Conservation (phyloP, 176 grass and related monocot genomes). For the Hordeum marinum region DNA sequence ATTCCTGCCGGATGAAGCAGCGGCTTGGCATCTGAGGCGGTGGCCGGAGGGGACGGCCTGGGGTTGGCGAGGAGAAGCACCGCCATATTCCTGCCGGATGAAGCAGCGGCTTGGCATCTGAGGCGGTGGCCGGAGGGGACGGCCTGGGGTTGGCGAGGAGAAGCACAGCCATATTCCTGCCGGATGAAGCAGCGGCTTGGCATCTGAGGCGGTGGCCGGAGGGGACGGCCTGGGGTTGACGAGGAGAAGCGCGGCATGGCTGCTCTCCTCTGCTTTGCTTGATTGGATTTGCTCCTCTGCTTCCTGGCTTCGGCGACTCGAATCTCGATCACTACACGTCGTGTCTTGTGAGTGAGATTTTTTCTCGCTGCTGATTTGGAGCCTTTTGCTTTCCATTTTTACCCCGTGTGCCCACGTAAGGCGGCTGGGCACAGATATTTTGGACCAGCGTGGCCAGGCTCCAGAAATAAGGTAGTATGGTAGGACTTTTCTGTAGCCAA, state of each 20-base stretch:
- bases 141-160: too few species aligned
- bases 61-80: too few species aligned
- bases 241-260: constrained; percentile 50
- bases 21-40: too few species aligned
- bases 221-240: not conserved
- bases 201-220: not conserved
- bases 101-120: too few species aligned
- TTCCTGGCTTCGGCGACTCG: not conserved
- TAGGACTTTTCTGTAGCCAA: not conserved
- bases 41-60: too few species aligned
- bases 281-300: not conserved
- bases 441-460: not conserved
- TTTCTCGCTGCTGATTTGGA: not conserved
- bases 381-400: not conserved
- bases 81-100: too few species aligned
- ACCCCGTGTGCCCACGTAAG: not conserved
- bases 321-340: not conserved
- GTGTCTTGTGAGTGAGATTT: not conserved
- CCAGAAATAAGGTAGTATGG: not conserved
- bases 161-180: too few species aligned
- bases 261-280: not conserved
- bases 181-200: constrained; percentile 29
- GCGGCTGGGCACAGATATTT: constrained; percentile 24
- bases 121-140: too few species aligned
- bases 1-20: too few species aligned